Evolutionary conservation across 2,329 filamentous ascomycete genomes (phyloP), one percentile per base, ranked within the genome.

Genomic region (Rutstroemia sp.): DNA sequence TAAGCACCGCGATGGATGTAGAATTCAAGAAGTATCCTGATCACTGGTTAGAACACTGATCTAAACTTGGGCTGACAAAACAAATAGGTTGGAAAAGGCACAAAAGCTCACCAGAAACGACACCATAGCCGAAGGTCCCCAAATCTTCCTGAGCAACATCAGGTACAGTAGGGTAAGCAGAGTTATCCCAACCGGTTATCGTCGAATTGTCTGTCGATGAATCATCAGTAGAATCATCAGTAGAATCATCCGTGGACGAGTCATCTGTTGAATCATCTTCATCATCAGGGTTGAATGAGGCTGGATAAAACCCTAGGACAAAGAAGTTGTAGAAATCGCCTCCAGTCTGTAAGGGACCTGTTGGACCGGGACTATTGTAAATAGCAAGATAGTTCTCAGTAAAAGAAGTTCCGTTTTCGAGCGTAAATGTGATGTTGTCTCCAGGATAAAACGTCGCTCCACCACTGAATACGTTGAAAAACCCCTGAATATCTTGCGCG

Each of bases 321-420:
- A 67, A 67, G 48, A 60, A 63, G 21, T 68, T 64, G 38, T 64
- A 68, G 23, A 67, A 67, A 38, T 64, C 63, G 1, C 60, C 65
- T 2, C 65, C 65, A 30, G 63, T 66, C 54, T 63, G 57, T 21
- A 66, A 48, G 16, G 63, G 61, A 58, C 60, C 60, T 56, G 69
- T 65, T 61, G 68, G 34, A 65, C 60, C 48, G 58, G 61, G 49
- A 19, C 51, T 52, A 47, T 62, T 55, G 19, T 64, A 66, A n/a
- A 61, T 47, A 64, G 69, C 71, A n/a, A 68, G n/a, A 47, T 67
- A 73, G 5, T 63, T 48, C 19, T 66, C 51, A 10, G 67, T 61
- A n/a, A 70, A 52, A 10, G 49, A 55, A 0, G 71, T 73, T 8
- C 71, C 70, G 51, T 74, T 74, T 42, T 69, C 70, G 49, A 73